A percentile compares a stretch with the other conserved stretches of the same genome.
phyloP scores from a whole-genome alignment of 768 basidiomycete species.

The Fomitopsis serialis region DNA sequence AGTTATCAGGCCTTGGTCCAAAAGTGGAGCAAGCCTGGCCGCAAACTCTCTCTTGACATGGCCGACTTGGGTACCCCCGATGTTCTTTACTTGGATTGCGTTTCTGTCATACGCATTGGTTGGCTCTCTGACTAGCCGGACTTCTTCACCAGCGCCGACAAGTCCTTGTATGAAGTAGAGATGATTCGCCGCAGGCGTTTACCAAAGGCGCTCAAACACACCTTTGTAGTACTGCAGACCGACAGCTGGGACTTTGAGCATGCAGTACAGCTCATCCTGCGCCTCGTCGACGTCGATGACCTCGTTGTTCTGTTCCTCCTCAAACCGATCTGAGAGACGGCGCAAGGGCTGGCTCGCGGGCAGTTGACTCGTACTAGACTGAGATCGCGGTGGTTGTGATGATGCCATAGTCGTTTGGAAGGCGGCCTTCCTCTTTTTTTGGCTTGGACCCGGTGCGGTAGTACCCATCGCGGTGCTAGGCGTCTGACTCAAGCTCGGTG shows the following conservation, averaged over 20 bases:
- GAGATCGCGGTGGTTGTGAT: conserved; percentile 12
- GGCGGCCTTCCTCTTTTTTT: conserved; percentile 42
- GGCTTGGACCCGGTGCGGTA: conserved; percentile 20
- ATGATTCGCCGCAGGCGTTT: neutral
- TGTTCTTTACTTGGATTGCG: conserved; percentile 80
- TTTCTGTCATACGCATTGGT: conserved; percentile 68
- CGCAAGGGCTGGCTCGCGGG: conserved; percentile 8
- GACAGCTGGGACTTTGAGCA: conserved; percentile 57
- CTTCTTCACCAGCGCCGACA: conserved; percentile 77
- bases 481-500: neutral
- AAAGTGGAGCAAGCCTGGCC: conserved; percentile 56
- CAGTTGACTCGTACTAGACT: conserved; percentile 12
- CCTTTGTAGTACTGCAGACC: conserved; percentile 83
- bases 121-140: conserved; percentile 62
- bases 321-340: conserved; percentile 15
- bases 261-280: conserved; percentile 65
- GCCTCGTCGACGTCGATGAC: conserved; percentile 37
- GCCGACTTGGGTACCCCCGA: conserved; percentile 69
- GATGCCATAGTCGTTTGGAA: conserved; percentile 17
- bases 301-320: conserved; percentile 37
- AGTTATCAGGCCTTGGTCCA: conserved; percentile 57
- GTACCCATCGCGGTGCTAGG: neutral
- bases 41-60: conserved; percentile 66
- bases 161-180: conserved; percentile 41
- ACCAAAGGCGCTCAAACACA: conserved; percentile 16